Percentiles rank a stretch among this genome's conserved stretches.
Evolutionary conservation across 495 filamentous ascomycete genomes (phyloP).

Genomic region (Aspergillus affinis): DNA sequence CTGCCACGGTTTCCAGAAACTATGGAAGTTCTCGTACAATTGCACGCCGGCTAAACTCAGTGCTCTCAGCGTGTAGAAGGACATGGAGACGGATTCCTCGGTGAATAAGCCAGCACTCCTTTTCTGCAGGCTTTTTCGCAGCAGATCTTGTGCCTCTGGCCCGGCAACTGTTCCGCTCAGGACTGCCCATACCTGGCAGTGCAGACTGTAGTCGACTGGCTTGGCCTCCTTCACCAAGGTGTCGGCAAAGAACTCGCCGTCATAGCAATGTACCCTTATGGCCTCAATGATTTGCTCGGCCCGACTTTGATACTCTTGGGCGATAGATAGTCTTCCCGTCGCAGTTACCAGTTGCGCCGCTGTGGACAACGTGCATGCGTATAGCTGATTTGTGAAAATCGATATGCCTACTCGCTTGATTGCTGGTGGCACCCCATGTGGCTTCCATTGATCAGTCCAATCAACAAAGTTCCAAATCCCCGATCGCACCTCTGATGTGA

Average conservation of each 20-base stretch:
- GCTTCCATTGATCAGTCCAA: slow-evolving; percentile 37
- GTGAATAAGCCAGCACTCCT: slow-evolving; percentile 21
- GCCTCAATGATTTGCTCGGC: slow-evolving; percentile 21
- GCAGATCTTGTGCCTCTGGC: slow-evolving; percentile 7
- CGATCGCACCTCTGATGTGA: slow-evolving; percentile 24
- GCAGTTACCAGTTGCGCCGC: slow-evolving; percentile 27
- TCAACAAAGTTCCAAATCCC: slow-evolving; percentile 42
- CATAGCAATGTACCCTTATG: slow-evolving; percentile 33
- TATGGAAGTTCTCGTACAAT: slow-evolving; percentile 30
- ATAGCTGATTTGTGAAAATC: slow-evolving; percentile 40
- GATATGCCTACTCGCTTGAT: slow-evolving; percentile 28
- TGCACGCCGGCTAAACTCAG: slow-evolving; percentile 25
- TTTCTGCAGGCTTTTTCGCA: slow-evolving; percentile 24
- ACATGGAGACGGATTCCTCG: slow-evolving; percentile 41
- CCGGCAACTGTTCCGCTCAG: slow-evolving; percentile 27
- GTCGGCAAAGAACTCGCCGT: slow-evolving; percentile 35
- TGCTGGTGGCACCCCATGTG: slow-evolving; percentile 38
- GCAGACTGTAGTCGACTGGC: slow-evolving; percentile 29
- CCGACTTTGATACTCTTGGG: slow-evolving; percentile 34
- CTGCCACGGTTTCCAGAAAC: slow-evolving; percentile 33
- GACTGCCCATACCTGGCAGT: slow-evolving; percentile 39
- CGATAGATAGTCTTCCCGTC: slow-evolving; percentile 30
- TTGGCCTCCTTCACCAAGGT: slow-evolving; percentile 29
- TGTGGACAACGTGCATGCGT: slow-evolving; percentile 32
- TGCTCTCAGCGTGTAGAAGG: slow-evolving; percentile 40